Base-by-base conservation (phyloP, 108 stramenopile species). In the Skeletonema costatum region DNA sequence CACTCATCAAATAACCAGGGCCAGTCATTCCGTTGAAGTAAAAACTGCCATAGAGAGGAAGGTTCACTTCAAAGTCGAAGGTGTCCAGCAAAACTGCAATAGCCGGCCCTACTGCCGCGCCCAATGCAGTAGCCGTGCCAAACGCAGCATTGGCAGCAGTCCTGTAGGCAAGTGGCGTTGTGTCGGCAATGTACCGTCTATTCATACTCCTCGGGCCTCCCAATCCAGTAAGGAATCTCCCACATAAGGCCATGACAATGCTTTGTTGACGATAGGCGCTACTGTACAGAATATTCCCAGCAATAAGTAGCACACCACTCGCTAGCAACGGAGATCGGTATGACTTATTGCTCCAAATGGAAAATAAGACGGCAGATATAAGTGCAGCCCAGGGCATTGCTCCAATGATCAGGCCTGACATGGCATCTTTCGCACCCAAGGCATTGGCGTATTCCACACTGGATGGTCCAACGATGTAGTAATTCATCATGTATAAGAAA, bases 391-490 rank as follows among this genome's bases (percentile, higher is more conserved):
- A 84, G 6, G 97, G 95, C 75, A 92, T 95, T 90, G 94, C 94
- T 17, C 95, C 97, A 63, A 97, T 95, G 38, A 97, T 73, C 2
- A 90, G 62, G 1, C 94, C 95, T 7, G 92, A 86, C 56, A 89
- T 77, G 35, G 94, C 89, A 70, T 96, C 92, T 29, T 85, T 66
- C 11, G 87, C 92, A 16, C 95, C 95, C 67, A 97, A 76, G 8
- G 79, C 84, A 51, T 89, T 92, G 56, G 87, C 86, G 73, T 97
- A 97, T 76, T 87, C 85, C 21, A 88, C 90, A 73, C 86, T 86
- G 11, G 87, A 88, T 17, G 97, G 97, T 62, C 93, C 93, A 33
- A 96, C 93, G 65, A 97, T 94, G 87, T 97, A 96, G 72, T 97
- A 94, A 80, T 96, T 96, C 87, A 88, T 90, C 86, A 92, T 92